Conservation (phyloP, 148 eudicot species). For the Chenopodium suecicum region DNA sequence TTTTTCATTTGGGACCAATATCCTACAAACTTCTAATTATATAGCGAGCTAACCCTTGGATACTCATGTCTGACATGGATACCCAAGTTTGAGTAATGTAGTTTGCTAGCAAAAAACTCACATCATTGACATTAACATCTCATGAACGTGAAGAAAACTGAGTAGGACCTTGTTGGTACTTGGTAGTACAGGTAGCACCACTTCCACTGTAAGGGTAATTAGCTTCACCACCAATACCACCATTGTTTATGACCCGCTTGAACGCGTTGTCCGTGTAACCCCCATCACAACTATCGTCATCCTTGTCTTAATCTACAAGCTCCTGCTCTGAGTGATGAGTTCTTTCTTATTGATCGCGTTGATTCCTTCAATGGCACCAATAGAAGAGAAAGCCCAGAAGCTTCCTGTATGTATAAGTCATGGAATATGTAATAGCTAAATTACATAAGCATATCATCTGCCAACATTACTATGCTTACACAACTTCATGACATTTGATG, state of each 20-base stretch:
- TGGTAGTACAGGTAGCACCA: slow-evolving; percentile 35
- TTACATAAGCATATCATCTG: too few relatives aligned
- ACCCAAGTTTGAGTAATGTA: not conserved
- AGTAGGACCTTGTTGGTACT: slow-evolving; percentile 39
- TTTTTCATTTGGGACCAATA: not conserved
- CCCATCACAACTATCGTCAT: slow-evolving; percentile 54
- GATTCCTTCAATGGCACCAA: slow-evolving; percentile 62
- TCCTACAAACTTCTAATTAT: not conserved
- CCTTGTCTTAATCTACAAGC: slow-evolving; percentile 51
- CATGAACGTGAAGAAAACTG: not conserved
- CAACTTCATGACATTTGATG: too few relatives aligned
- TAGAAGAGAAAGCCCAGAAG: slow-evolving; percentile 58
- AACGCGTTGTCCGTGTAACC: slow-evolving; percentile 62
- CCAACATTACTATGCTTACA: too few relatives aligned
- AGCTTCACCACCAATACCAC: slow-evolving; percentile 50
- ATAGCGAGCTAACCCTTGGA: not conserved
- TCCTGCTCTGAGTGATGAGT: slow-evolving; percentile 55
- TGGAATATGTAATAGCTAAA: not conserved
- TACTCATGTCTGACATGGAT: not conserved
- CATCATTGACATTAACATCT: not conserved
- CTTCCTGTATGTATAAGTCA: slow-evolving; percentile 40
- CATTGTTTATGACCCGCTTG: slow-evolving; percentile 55
- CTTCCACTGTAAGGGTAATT: slow-evolving; percentile 55
- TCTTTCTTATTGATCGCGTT: slow-evolving; percentile 47
- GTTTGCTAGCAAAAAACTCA: not conserved